phyloP scores from a whole-genome alignment of 2,329 filamentous ascomycete species.

The Microcyclosporella mali region DNA sequence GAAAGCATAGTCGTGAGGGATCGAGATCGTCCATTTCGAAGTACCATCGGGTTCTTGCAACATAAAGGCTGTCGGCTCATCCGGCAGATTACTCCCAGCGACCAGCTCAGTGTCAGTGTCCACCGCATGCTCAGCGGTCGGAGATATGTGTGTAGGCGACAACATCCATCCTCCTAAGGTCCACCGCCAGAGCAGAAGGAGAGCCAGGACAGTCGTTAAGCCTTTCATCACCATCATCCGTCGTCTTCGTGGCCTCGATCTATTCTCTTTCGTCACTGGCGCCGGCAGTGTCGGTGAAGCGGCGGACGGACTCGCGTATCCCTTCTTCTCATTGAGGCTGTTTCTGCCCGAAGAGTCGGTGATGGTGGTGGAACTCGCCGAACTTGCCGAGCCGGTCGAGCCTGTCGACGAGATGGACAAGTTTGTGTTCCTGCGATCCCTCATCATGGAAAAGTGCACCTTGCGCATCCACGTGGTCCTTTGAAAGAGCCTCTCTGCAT shows the following conservation, averaged over 20 bases:
- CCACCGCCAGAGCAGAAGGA: slow-evolving; percentile 16
- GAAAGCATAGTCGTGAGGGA: slow-evolving; percentile 61
- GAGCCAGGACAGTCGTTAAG: slow-evolving; percentile 11
- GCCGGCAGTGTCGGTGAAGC: slow-evolving; percentile 20
- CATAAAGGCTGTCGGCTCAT: slow-evolving; percentile 66
- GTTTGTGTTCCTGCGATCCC: slow-evolving; percentile 42
- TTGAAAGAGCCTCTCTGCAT: no score
- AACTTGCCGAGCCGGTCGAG: slow-evolving; percentile 63
- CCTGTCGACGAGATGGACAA: slow-evolving; percentile 49
- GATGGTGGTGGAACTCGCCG: slow-evolving; percentile 67
- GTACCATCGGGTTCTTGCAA: slow-evolving; percentile 59
- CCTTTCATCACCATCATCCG: slow-evolving; percentile 12
- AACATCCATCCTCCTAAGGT: slow-evolving; percentile 13
- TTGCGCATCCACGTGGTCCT: neutral
- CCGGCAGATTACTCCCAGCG: slow-evolving; percentile 58
- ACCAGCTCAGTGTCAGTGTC: slow-evolving; percentile 57
- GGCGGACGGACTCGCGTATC: slow-evolving; percentile 16
- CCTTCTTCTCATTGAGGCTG: slow-evolving; percentile 58
- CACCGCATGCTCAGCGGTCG: slow-evolving; percentile 10
- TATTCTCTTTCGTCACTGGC: slow-evolving; percentile 20
- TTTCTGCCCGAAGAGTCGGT: slow-evolving; percentile 56
- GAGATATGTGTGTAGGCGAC: slow-evolving; percentile 21
- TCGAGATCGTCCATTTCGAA: slow-evolving; percentile 73
- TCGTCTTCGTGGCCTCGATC: slow-evolving; percentile 6
- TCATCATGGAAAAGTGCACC: slow-evolving; percentile 30